These are phyloP conservation scores for Aspergillus hortae DNA, from an alignment of 2,329 filamentous ascomycete species.

Conservation along the genomic window DNA sequence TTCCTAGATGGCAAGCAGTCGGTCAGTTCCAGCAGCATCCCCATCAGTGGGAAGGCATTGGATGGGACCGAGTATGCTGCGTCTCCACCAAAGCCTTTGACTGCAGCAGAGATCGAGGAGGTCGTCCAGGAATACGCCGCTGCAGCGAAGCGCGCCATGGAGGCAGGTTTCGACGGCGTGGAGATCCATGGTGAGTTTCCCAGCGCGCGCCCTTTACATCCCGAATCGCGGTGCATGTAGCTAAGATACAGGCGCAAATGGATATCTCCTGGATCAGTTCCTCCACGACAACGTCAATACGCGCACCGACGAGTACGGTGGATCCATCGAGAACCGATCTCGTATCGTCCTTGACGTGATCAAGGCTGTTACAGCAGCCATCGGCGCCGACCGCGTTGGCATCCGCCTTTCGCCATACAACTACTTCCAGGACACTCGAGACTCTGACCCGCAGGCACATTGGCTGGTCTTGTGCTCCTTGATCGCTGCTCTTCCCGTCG, in stretches of 20 bases:
- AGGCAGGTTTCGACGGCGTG: constrained; percentile 51
- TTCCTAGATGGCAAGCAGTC: constrained; percentile 32
- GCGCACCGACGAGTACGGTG: constrained; percentile 49
- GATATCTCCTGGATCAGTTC: constrained; percentile 66
- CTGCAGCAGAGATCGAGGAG: constrained; percentile 37
- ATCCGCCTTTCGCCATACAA: constrained; percentile 61
- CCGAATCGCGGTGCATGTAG: constrained; percentile 23
- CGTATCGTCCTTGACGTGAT: constrained; percentile 53
- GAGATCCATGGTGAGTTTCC: constrained; percentile 40
- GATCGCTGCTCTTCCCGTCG: constrained; percentile 34
- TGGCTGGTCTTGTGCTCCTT: constrained; percentile 46
- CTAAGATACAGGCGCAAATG: constrained; percentile 58
- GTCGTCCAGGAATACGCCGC: constrained; percentile 36
- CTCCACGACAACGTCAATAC: constrained; percentile 56
- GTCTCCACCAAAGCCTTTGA: constrained; percentile 31
- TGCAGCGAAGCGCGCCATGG: constrained; percentile 41
- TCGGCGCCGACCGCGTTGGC: constrained; percentile 47
- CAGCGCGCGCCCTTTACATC: background rate
- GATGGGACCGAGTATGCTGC: constrained; percentile 31
- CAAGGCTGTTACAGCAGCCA: constrained; percentile 47
- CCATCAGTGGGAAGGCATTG: constrained; percentile 38
- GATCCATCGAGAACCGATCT: constrained; percentile 48
- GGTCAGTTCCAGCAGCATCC: constrained; percentile 27
- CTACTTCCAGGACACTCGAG: constrained; percentile 54
- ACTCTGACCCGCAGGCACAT: constrained; percentile 43